phyloP scores from a whole-genome alignment of 805 yeast species.

The Yarrowia yakushimensis region DNA sequence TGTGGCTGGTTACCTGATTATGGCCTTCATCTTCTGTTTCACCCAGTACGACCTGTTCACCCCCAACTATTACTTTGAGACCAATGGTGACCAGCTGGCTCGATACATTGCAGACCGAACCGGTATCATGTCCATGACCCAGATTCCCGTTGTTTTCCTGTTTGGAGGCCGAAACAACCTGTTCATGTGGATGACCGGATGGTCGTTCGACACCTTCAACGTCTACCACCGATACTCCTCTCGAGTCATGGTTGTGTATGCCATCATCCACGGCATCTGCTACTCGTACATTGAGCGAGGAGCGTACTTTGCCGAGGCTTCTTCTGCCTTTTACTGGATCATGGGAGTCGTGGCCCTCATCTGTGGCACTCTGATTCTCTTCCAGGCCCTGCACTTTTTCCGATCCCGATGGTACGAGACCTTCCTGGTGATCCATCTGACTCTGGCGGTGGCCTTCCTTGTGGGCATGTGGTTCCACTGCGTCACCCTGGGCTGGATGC shows the following conservation, averaged over 20 bases:
- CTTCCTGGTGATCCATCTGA: constrained; percentile 55
- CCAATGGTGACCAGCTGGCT: constrained; percentile 26
- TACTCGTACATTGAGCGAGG: constrained; percentile 23
- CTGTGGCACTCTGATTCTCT: constrained; percentile 43
- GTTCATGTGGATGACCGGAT: constrained; percentile 56
- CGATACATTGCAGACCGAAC: constrained; percentile 32
- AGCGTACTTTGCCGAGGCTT: not conserved
- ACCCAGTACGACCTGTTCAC: constrained; percentile 18
- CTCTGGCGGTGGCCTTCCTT: constrained; percentile 52
- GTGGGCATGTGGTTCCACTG: constrained; percentile 60
- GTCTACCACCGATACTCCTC: constrained; percentile 49
- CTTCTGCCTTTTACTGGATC: constrained; percentile 15
- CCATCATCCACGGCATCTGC: constrained; percentile 31
- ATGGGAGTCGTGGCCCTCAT: constrained; percentile 45
- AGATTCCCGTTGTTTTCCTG: constrained; percentile 34
- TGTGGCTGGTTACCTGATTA: constrained; percentile 36
- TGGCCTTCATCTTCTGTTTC: constrained; percentile 35
- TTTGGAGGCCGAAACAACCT: constrained; percentile 73
- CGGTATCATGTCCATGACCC: constrained; percentile 32
- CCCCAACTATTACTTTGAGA: constrained; percentile 28
- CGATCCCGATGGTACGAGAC: constrained; percentile 57
- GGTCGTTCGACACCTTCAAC: constrained; percentile 58
- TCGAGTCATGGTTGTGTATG: constrained; percentile 30
- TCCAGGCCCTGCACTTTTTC: constrained; percentile 50
- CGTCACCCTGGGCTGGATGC: constrained; percentile 42